Percentiles rank a stretch among this genome's conserved stretches.
phyloP scores from a whole-genome alignment of 805 yeast genomes.

The Barnettozyma siamensis region DNA sequence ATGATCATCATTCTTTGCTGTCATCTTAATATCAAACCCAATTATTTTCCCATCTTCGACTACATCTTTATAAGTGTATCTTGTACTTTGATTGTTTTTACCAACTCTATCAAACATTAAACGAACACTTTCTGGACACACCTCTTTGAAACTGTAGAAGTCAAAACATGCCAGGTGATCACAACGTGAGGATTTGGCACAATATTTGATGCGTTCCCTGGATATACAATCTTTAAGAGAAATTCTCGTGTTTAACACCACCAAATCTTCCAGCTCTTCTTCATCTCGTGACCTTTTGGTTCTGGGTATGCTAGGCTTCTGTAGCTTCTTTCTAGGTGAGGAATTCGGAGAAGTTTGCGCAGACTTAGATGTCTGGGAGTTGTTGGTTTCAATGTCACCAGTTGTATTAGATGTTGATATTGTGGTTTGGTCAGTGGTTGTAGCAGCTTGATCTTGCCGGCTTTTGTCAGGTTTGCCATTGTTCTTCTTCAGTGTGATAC shows the following conservation, averaged over 20 bases:
- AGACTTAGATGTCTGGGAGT: too few species aligned
- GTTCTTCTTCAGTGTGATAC: background rate
- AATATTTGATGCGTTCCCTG: conserved; percentile 2
- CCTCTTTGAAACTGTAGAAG: background rate
- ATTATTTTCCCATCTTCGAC: background rate
- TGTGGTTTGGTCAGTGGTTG: too few species aligned
- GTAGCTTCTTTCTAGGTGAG: too few species aligned
- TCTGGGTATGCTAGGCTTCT: too few species aligned
- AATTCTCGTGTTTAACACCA: background rate
- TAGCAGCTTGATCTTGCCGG: too few species aligned
- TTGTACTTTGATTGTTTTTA: background rate
- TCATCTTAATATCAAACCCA: background rate
- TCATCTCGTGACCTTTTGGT: too few species aligned
- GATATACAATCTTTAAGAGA: conserved; percentile 3
- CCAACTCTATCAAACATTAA: background rate
- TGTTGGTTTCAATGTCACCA: too few species aligned
- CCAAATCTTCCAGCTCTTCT: background rate
- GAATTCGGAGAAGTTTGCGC: too few species aligned
- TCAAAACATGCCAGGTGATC: conserved; percentile 6
- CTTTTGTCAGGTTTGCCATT: too few species aligned
- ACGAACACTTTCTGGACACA: background rate
- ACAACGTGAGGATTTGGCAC: background rate
- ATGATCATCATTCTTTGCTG: background rate
- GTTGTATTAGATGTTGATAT: too few species aligned
- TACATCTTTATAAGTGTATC: background rate